Evolutionary conservation across 1,139 yeast species (phyloP), one percentile per base, ranked within the genome.

Genomic region (Saccharomyces hybrid): DNA sequence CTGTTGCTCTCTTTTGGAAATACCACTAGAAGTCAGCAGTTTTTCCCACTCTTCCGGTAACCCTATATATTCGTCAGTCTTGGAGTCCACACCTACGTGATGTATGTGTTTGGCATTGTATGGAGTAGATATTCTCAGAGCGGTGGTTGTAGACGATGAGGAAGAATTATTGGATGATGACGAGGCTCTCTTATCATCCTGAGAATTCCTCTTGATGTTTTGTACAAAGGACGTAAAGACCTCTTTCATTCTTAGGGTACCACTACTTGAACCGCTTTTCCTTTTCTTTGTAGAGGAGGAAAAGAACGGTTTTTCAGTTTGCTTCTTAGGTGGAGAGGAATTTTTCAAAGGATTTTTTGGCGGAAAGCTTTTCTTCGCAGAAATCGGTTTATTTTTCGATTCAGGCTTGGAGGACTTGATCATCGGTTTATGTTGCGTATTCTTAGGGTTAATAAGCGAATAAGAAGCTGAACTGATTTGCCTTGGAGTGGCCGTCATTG

Each of bases 1-100:
- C 63, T 86, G 84, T 67, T 90, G 97, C 63, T 93, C 98, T 49
- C 79, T 80, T 62, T 81, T 82, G 5, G 95, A 80, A 52, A 93
- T 88, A 48, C 98, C 98, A 68, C 90, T 85, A 20, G 91, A 95
- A 20, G 85, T 80, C 58, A 93, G 76, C 50, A 90, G 75, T 57
- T 81, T 78, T 63, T 88, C 93, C 99, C 99, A 93, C 69, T 88
- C 97, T 50, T 81, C 82, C 1, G 98, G 99, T 54, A 91, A 76
- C 1, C 97, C 98, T 1, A 93, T 87, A 65, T 86, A 91, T 56
- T 88, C 84, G 8, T 97, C 96, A 38, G 93, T 85, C 62, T 83
- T 85, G 27, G 78, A 73, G 69, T 91, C 93, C 56, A 87, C 85
- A 26, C 96, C 97, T 11, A 93, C 98, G 70, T 93, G 98, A 3